Evolutionary conservation across 2,329 filamentous ascomycete genomes (phyloP).

Genomic region (Botrytis squamosa): DNA sequence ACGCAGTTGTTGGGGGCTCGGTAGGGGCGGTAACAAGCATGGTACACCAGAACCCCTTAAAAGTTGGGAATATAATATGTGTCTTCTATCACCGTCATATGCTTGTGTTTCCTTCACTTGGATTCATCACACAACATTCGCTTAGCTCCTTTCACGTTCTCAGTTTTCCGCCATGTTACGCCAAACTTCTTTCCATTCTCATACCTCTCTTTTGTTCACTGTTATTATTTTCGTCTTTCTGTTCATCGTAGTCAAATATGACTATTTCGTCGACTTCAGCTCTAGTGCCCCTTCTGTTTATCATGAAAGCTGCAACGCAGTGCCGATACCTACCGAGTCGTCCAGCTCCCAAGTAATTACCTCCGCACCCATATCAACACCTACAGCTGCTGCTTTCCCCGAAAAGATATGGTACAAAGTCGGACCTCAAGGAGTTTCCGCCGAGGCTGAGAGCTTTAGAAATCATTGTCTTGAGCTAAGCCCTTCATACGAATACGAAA

Average conservation of each 20-base stretch:
- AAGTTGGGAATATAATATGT: no score
- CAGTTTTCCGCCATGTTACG: no score
- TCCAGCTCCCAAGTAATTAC: neutral
- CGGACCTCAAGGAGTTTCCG: neutral
- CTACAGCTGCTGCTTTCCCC: neutral
- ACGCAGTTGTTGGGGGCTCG: no score
- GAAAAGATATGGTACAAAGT: neutral
- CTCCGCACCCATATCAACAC: neutral
- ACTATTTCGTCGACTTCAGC: neutral
- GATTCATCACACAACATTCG: no score
- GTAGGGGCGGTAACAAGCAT: no score
- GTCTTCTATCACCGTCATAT: no score
- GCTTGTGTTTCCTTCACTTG: no score
- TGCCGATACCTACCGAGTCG: neutral
- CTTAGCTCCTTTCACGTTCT: no score
- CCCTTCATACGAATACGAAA: neutral
- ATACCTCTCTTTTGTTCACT: no score
- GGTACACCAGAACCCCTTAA: no score
- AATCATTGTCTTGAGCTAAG: neutral
- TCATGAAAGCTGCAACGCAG: neutral
- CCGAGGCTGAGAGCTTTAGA: neutral
- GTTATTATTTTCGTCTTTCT: no score
- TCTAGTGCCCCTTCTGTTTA: neutral
- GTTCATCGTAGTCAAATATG: accelerated
- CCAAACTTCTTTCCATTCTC: no score